These are phyloP conservation scores for Cladophialophora yegresii DNA, from an alignment of 2,329 filamentous ascomycete species.

Conservation along the genomic window DNA sequence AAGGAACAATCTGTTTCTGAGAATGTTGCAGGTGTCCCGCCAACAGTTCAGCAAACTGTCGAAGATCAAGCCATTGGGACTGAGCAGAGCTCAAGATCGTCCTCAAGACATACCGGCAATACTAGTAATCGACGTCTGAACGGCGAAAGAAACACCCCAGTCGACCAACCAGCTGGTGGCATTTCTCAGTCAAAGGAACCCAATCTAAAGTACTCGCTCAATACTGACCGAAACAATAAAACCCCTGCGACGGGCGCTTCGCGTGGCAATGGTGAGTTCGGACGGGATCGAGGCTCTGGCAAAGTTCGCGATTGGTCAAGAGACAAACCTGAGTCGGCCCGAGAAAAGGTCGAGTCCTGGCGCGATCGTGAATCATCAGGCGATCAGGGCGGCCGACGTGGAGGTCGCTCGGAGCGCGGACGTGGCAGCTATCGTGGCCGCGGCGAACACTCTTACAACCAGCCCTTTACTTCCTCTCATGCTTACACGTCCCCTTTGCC, in stretches of 20 bases:
- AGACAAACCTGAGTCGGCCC: slow-evolving; percentile 39
- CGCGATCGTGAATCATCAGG: slow-evolving; percentile 44
- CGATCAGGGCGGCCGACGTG: slow-evolving; percentile 42
- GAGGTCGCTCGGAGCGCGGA: slow-evolving; percentile 45
- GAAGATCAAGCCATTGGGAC: slow-evolving; percentile 19
- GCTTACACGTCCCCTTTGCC: slow-evolving; percentile 45
- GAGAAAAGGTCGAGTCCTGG: slow-evolving; percentile 37
- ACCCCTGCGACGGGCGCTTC: slow-evolving; percentile 10
- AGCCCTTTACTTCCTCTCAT: slow-evolving; percentile 39
- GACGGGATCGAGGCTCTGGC: slow-evolving; percentile 24
- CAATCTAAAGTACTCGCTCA: slow-evolving; percentile 12
- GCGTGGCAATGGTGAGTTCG: slow-evolving; percentile 25
- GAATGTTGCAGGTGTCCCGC: not conserved
- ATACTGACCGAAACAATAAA: slow-evolving; percentile 28
- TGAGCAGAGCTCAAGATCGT: slow-evolving; percentile 32
- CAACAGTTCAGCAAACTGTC: slow-evolving; percentile 9
- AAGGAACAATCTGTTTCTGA: slow-evolving; percentile 15
- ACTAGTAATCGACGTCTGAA: slow-evolving; percentile 10
- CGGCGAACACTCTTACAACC: slow-evolving; percentile 44
- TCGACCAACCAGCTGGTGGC: slow-evolving; percentile 21
- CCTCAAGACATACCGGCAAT: slow-evolving; percentile 32
- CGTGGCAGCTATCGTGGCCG: slow-evolving; percentile 47
- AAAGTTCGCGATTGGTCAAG: slow-evolving; percentile 37
- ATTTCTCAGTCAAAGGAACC: slow-evolving; percentile 21
- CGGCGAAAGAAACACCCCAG: slow-evolving; percentile 17